Conservation (phyloP, 2,329 filamentous ascomycete species). For the Pyrenophora tritici-repentis region DNA sequence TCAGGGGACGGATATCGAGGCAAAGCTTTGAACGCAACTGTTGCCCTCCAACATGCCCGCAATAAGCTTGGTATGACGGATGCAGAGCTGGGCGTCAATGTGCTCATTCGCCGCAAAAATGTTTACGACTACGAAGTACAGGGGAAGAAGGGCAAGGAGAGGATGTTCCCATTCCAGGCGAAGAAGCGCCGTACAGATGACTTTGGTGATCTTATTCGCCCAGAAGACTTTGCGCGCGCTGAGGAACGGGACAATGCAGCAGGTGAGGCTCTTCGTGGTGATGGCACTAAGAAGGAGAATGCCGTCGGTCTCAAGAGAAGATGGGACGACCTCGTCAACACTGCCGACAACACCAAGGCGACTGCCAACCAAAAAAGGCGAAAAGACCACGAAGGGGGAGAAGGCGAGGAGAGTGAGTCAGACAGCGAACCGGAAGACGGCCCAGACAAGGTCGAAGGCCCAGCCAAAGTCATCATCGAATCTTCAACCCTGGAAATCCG, state of each 20-base stretch:
- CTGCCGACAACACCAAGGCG: constrained; percentile 45
- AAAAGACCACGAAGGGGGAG: constrained; percentile 45
- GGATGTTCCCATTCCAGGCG: constrained; percentile 86
- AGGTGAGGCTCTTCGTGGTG: constrained; percentile 63
- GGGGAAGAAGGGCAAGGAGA: constrained; percentile 88
- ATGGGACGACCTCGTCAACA: constrained; percentile 73
- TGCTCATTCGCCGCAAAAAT: constrained; percentile 84
- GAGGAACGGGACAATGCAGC: constrained; percentile 85
- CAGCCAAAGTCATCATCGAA: constrained; percentile 73
- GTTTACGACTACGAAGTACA: constrained; percentile 94
- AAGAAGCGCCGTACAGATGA: constrained; percentile 82
- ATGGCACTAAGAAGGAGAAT: constrained; percentile 55
- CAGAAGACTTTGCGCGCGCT: constrained; percentile 89
- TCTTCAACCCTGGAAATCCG: constrained; percentile 69
- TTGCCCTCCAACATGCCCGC: constrained; percentile 80
- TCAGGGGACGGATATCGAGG: constrained; percentile 77
- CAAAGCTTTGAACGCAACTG: constrained; percentile 85
- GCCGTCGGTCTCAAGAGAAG: constrained; percentile 86
- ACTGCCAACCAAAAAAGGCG: constrained; percentile 63
- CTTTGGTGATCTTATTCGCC: constrained; percentile 90
- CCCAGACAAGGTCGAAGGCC: constrained; percentile 63
- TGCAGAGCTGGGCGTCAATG: constrained; percentile 88
- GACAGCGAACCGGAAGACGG: constrained; percentile 59
- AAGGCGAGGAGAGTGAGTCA: constrained; percentile 43
- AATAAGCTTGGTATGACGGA: constrained; percentile 81